Evolutionary conservation across 495 filamentous ascomycete species (phyloP).

Genomic region (Penicillium lagena): DNA sequence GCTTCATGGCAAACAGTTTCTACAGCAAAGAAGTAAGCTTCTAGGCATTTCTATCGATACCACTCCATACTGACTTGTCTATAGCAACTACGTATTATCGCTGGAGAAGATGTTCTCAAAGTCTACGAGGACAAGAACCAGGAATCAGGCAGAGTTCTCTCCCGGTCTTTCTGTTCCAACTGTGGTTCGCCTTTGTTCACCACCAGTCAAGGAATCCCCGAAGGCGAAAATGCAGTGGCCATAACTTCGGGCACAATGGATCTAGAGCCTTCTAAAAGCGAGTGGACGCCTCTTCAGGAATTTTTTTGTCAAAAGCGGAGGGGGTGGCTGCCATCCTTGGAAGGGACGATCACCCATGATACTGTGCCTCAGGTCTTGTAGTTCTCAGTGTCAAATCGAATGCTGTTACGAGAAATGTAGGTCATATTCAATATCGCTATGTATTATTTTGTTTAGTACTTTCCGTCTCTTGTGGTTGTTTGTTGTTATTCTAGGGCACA

Average conservation of each 20-base stretch:
- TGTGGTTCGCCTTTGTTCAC: slow-evolving; percentile 9
- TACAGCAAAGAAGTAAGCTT: slow-evolving; percentile 5
- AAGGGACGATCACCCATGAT: neutral
- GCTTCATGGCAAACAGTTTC: slow-evolving; percentile 8
- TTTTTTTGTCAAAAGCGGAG: neutral
- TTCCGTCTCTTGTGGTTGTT: too few relatives aligned
- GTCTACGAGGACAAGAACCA: slow-evolving; percentile 2
- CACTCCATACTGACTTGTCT: neutral
- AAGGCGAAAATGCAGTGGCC: neutral
- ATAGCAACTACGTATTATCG: slow-evolving; percentile 3
- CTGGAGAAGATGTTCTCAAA: slow-evolving; percentile 1
- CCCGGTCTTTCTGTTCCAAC: slow-evolving; percentile 8
- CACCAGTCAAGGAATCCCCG: neutral
- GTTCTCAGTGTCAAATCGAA: too few relatives aligned
- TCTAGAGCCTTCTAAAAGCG: neutral
- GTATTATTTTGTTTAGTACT: too few relatives aligned
- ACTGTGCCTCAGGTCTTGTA: too few relatives aligned
- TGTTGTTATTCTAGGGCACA: too few relatives aligned
- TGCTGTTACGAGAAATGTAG: too few relatives aligned
- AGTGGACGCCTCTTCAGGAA: neutral
- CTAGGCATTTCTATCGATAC: neutral
- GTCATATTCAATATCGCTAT: too few relatives aligned
- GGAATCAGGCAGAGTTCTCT: neutral
- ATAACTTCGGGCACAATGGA: neutral
- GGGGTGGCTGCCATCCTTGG: neutral